Evolutionary conservation across 805 yeast species (phyloP).

Genomic region (Wickerhamomyces tratensis): DNA sequence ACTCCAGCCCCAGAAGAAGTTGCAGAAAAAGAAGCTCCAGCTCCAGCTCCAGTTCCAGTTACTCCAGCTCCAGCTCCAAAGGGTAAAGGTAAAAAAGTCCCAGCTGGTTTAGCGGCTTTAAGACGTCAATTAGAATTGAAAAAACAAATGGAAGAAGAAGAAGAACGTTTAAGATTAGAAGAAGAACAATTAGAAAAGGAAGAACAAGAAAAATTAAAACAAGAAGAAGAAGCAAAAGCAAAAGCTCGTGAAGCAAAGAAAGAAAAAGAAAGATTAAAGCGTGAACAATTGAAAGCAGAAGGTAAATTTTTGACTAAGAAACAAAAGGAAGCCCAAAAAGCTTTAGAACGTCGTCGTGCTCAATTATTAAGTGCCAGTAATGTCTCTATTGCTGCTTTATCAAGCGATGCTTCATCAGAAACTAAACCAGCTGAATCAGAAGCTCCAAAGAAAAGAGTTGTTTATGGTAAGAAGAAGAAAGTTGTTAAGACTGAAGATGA

Average conservation of each 20-base stretch:
- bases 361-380: slow-evolving; percentile 69
- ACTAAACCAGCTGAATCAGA: slow-evolving; percentile 12
- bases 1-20: slow-evolving; percentile 17
- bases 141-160: slow-evolving; percentile 83
- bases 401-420: slow-evolving; percentile 23
- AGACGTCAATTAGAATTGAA: slow-evolving; percentile 82
- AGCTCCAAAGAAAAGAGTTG: slow-evolving; percentile 47
- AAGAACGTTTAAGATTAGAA: slow-evolving; percentile 62
- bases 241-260: slow-evolving; percentile 57
- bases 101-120: slow-evolving; percentile 88
- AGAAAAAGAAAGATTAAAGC: slow-evolving; percentile 80
- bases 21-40: slow-evolving; percentile 20
- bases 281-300: slow-evolving; percentile 89
- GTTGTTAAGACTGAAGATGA: slow-evolving; percentile 17
- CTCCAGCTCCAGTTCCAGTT: slow-evolving; percentile 21
- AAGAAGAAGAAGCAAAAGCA: slow-evolving; percentile 39
- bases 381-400: slow-evolving; percentile 67
- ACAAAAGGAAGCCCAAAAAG: slow-evolving; percentile 86
- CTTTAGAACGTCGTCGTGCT: slow-evolving; percentile 82
- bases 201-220: slow-evolving; percentile 39
- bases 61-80: slow-evolving; percentile 26
- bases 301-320: slow-evolving; percentile 91
- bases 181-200: slow-evolving; percentile 43
- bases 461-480: slow-evolving; percentile 67
- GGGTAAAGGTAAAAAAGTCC: slow-evolving; percentile 51